Percentiles rank a stretch among this genome's conserved stretches.
phyloP scores from a whole-genome alignment of 106 monocot species.

The Posidonia australis region DNA sequence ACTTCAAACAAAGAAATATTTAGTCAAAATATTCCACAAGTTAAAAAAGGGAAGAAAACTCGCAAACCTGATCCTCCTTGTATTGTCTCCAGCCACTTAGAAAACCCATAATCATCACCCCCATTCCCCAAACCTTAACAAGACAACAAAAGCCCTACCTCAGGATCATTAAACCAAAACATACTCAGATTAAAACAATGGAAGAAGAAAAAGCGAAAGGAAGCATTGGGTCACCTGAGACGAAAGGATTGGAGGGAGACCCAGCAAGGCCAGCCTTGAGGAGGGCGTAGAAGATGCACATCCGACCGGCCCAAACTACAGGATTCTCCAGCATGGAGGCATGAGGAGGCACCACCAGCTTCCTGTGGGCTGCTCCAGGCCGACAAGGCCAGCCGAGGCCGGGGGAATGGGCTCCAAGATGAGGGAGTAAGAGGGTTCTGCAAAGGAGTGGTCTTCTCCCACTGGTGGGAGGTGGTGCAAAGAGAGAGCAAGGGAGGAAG shows the following conservation, averaged over 20 bases:
- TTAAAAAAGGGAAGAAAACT: neutral
- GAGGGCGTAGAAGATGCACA: constrained; percentile 75
- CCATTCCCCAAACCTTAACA: constrained; percentile 12
- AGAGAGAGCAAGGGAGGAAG: too few relatives aligned
- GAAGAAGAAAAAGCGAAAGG: neutral
- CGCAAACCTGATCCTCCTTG: constrained; percentile 56
- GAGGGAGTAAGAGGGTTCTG: constrained; percentile 22
- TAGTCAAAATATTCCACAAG: too few relatives aligned
- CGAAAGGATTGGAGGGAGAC: constrained; percentile 56
- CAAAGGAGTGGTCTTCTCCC: constrained; percentile 4
- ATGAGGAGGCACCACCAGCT: neutral
- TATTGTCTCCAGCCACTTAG: constrained; percentile 49
- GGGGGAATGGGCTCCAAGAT: neutral
- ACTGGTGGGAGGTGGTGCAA: neutral
- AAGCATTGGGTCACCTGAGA: constrained; percentile 25
- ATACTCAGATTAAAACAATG: neutral
- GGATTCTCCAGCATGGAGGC: constrained; percentile 56
- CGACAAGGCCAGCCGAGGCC: neutral
- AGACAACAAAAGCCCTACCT: neutral
- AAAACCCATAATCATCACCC: constrained; percentile 58
- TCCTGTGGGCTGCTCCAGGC: too few relatives aligned
- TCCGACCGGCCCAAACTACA: constrained; percentile 65
- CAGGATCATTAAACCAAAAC: neutral
- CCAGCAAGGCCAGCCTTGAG: constrained; percentile 75
- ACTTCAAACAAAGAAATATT: neutral